Conservation (phyloP, 192 early-diverging fungal genomes). For the Endogone sp. region DNA sequence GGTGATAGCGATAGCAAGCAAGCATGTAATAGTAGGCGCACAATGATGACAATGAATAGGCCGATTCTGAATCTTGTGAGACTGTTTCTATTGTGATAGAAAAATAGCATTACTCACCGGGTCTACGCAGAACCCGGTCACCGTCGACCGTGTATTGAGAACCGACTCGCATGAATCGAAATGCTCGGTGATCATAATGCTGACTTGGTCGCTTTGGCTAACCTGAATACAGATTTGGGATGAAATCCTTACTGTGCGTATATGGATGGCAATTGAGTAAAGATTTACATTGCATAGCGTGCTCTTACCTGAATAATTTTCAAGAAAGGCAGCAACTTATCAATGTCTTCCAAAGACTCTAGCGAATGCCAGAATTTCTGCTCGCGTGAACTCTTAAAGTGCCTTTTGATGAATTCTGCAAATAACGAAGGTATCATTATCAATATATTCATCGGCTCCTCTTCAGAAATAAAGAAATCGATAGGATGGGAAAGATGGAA, state of each 20-base stretch:
- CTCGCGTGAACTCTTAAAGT: conserved; percentile 25
- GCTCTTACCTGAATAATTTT: conserved; percentile 14
- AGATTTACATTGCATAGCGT: background rate
- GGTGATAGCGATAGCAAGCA: background rate
- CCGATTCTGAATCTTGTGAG: too few species aligned
- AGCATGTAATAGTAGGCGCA: conserved; percentile 19
- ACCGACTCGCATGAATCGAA: conserved; percentile 21
- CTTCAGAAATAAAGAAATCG: too few species aligned
- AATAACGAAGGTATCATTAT: too few species aligned
- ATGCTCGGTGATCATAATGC: background rate
- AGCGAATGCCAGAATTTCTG: conserved; percentile 32
- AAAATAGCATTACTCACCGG: conserved; percentile 39
- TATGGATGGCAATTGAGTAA: background rate
- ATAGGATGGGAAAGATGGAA: too few species aligned
- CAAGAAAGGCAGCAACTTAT: conserved; percentile 23
- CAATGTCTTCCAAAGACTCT: conserved; percentile 7
- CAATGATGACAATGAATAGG: too few species aligned
- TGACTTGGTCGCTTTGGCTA: background rate
- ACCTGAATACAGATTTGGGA: too few species aligned
- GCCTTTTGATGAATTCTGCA: background rate
- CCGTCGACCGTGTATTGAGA: conserved; percentile 39
- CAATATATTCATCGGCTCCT: too few species aligned
- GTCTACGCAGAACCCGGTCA: conserved; percentile 47
- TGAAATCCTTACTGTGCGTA: too few species aligned
- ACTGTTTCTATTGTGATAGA: too few species aligned